Evolutionary conservation across 176 grass and related monocot species (phyloP).

Genomic region (Rhipidocladum racemiflorum): DNA sequence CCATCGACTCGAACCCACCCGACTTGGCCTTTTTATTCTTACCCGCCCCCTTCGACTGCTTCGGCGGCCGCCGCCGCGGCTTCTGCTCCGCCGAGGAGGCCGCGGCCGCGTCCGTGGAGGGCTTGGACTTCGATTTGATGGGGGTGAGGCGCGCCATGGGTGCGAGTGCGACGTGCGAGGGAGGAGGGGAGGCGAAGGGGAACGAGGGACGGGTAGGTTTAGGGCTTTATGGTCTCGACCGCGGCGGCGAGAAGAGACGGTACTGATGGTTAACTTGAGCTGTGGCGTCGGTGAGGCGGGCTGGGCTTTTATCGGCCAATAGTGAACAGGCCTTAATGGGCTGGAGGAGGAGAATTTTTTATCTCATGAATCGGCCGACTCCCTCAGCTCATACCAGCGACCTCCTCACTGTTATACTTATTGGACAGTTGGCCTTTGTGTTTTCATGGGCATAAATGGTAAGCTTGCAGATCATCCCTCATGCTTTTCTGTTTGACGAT

Average conservation of each 20-base stretch:
- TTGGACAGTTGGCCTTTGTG: too few species aligned
- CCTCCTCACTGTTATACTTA: too few species aligned
- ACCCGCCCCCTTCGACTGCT: slow-evolving; percentile 35
- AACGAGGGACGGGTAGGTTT: slow-evolving; percentile 51
- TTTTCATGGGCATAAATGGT: too few species aligned
- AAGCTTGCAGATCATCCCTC: too few species aligned
- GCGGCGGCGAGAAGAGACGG: slow-evolving; percentile 33
- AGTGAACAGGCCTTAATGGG: too few species aligned
- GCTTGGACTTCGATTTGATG: slow-evolving; percentile 24
- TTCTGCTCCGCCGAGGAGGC: neutral
- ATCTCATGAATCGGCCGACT: too few species aligned
- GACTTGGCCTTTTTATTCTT: slow-evolving; percentile 89
- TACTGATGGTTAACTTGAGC: too few species aligned
- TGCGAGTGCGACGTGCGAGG: neutral
- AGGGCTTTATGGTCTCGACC: slow-evolving; percentile 57
- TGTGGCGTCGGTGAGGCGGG: too few species aligned
- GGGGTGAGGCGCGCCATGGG: slow-evolving; percentile 51
- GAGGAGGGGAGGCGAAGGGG: slow-evolving; percentile 23
- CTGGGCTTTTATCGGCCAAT: too few species aligned
- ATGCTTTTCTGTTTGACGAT: too few species aligned
- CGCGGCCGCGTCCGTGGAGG: neutral
- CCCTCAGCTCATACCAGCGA: too few species aligned
- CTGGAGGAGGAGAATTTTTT: too few species aligned
- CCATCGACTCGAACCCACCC: slow-evolving; percentile 85
- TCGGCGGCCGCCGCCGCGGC: slow-evolving; percentile 7